phyloP scores from a whole-genome alignment of 2,329 filamentous ascomycete species.

The Alternaria brassicae region DNA sequence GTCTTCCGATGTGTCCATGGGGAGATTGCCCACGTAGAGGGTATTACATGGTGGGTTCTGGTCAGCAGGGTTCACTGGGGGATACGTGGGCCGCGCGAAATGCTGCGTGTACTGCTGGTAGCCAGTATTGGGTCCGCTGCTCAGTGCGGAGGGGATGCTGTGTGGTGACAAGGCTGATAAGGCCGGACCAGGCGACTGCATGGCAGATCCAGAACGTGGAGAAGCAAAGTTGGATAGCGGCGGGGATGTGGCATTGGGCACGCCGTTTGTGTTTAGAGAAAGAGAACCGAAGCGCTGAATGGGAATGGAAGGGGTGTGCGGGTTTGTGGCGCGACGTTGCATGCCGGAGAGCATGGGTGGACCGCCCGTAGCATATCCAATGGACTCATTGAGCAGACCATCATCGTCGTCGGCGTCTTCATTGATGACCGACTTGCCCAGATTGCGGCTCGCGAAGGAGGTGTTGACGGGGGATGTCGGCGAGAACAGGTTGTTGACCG shows the following conservation, averaged over 20 bases:
- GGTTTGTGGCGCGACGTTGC: constrained; percentile 73
- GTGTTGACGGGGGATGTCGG: constrained; percentile 76
- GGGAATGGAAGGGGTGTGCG: constrained; percentile 75
- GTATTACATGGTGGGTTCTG: constrained; percentile 98
- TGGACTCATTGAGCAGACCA: constrained; percentile 73
- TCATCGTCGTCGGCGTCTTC: constrained; percentile 75
- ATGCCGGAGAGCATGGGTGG: constrained; percentile 56
- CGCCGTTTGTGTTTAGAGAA: constrained; percentile 70
- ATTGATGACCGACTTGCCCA: constrained; percentile 75
- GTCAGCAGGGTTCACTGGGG: constrained; percentile 90
- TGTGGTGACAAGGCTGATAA: constrained; percentile 55
- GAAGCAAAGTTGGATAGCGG: constrained; percentile 62
- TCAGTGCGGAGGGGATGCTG: constrained; percentile 66
- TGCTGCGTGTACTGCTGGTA: constrained; percentile 65
- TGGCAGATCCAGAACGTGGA: constrained; percentile 56
- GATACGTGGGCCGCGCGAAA: constrained; percentile 72
- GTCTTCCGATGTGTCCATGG: constrained; percentile 90
- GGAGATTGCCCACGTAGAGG: constrained; percentile 95
- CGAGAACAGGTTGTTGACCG: constrained; percentile 72
- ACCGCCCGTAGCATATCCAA: constrained; percentile 77
- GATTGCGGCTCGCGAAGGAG: constrained; percentile 66
- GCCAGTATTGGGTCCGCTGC: constrained; percentile 56
- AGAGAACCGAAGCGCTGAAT: constrained; percentile 72
- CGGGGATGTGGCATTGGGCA: constrained; percentile 59
- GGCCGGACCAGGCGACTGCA: constrained; percentile 58